Base-by-base conservation (phyloP, 192 early-diverging fungal genomes). In the Coemansia sp. region DNA sequence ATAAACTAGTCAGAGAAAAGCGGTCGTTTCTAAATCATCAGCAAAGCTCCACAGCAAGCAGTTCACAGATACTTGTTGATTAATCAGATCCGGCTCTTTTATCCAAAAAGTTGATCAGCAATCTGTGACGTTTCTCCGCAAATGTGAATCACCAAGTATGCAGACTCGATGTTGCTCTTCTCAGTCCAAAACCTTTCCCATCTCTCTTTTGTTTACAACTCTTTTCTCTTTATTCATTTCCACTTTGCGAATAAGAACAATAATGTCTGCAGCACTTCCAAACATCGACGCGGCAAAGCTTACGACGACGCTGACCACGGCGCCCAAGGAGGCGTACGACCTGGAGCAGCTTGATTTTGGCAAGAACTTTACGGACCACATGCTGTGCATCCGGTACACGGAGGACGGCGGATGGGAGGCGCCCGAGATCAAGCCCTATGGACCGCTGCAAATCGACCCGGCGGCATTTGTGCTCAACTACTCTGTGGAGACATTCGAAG, bases 381-480 rank as follows among this genome's bases (percentile, higher is more conserved):
- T 98, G 96, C 82, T 98, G 45, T 80, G 73, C 50, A 81, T 91
- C 57, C 86, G 92, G 75, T 98, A 92, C 89, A 82, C 88, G 29
- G 71, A 67, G 38, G 71, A 74, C 11, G 68, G 57, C n/a, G 91
- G 92, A 1, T 95, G 95, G 95, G 76, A 65, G 19, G 81, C 84
- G n/a, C 96, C 96, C 2, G 77, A 88, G 68, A 93, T 98, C 76
- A 84, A 84, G 59, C 91, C 91, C 25, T 97, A 94, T 63, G 88
- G 84, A 6, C 93, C 91, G 42, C 82, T 98, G 20, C 55, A 65
- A 23, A 79, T 98, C 14, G 90, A 90, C 36, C 96, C 96, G 0
- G 87, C 89, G 20, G 84, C 91, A 19, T 88, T 88, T 58, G 96
- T 95, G 7, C 94, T 98, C 61, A 94, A 98, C 77, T 98, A 98